phyloP scores from a whole-genome alignment of 1,284 basidiomycete species.

The Cutaneotrichosporon spelunceum region DNA sequence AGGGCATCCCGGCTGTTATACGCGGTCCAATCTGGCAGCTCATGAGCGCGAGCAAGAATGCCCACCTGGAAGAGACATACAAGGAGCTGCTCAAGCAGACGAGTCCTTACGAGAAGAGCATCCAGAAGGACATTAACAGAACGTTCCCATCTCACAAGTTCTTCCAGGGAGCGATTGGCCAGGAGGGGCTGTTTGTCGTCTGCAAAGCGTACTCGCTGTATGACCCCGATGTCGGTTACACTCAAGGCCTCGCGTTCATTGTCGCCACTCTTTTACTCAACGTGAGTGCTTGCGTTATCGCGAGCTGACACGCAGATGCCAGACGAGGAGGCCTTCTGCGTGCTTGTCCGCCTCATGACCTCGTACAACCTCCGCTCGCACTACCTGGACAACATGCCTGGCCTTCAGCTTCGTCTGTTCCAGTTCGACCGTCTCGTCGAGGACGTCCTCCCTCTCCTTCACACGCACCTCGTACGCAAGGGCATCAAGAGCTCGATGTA shows the following conservation, averaged over 20 bases:
- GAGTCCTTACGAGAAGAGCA: constrained; percentile 89
- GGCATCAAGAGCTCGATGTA: constrained; percentile 97
- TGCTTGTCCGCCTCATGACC: constrained; percentile 96
- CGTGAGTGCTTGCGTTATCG: constrained; percentile 55
- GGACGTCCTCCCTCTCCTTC: constrained; percentile 83
- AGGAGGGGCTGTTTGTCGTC: constrained; percentile 96
- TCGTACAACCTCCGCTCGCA: constrained; percentile 94
- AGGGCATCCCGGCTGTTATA: constrained; percentile 72
- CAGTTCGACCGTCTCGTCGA: constrained; percentile 93
- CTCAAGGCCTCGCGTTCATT: constrained; percentile 92
- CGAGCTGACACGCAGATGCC: constrained; percentile 69
- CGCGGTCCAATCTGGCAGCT: constrained; percentile 97
- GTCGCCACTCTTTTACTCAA: constrained; percentile 90
- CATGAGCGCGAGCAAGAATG: constrained; percentile 93
- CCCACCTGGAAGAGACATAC: constrained; percentile 80
- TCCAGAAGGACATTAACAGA: constrained; percentile 83
- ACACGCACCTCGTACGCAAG: constrained; percentile 86
- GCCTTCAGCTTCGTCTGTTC: constrained; percentile 81
- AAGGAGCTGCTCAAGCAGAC: constrained; percentile 75
- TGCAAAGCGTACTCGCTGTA: constrained; percentile 96
- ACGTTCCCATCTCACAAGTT: constrained; percentile 98
- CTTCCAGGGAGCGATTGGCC: constrained; percentile 84
- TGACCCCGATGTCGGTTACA: constrained; percentile 93
- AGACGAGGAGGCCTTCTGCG: constrained; percentile 94
- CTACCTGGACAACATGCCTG: constrained; percentile 97